Evolutionary conservation across 345 rosid species (phyloP), one percentile per base, ranked within the genome.

Genomic region (Brassica napus): DNA sequence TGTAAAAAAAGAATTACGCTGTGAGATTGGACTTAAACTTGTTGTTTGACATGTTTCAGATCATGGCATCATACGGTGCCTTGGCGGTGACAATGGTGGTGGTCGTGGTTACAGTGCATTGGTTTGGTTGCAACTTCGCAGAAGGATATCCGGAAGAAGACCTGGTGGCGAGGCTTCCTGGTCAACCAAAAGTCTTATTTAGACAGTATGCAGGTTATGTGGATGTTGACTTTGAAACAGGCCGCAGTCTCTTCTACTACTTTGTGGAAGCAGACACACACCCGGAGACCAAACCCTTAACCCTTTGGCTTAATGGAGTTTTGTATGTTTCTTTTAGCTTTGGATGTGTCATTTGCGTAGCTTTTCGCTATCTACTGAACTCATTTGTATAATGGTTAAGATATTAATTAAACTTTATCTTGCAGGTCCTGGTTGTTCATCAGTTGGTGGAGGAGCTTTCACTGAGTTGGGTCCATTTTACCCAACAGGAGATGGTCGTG

Each of bases 231-330:
- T 77, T 64, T n/a, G 79, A 84, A 72, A 79, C 75, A 72, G 97
- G 93, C 23, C 87, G 87, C 77, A 89, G 92, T 87, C 85, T 94
- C 87, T 94, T 92, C 74, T 94, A 94, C 78, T 94, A 92, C 88
- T 94, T 87, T 52, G 94, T 88, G 14, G 96, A 92, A 73, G 94
- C 97, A 18, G 87, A 83, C 4, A 76, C 77, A 55, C 77, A 88
- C 28, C 86, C 93, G n/a, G 71, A 78, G 28, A 79, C 66, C 28
- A 92, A 87, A 78, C 94, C 98, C 49, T 92, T 94, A 21, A 75
- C 96, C 75, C 91, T 94, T 62, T 94, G 94, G 98, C 97, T 92
- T 84, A 94, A 92, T 84, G 97, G 97, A 88, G 96, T 94, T 90
- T 34, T n/a, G 71, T 72, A 1, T 66, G 10, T 14, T 14, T 44